Evolutionary conservation across 129 eudicot species (phyloP).

Genomic region (sunflower (Helianthus annuus)): DNA sequence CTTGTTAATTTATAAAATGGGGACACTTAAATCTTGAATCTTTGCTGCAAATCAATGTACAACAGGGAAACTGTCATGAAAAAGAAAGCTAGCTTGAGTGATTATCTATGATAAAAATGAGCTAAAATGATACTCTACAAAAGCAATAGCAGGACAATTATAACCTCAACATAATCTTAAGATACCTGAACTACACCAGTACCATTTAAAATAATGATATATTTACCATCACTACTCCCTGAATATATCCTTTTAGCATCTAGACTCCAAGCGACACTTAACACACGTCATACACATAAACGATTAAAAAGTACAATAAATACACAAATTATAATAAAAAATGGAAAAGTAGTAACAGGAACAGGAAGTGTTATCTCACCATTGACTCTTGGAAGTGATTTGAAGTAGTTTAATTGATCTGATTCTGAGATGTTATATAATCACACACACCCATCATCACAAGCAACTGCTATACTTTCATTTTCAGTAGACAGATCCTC

Average conservation of each 20-base stretch:
- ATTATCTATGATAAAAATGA: too few relatives aligned
- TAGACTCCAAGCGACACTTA: slow-evolving; percentile 87
- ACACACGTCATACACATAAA: slow-evolving; percentile 60
- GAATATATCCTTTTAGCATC: slow-evolving; percentile 76
- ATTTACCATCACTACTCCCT: slow-evolving; percentile 82
- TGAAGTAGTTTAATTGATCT: slow-evolving; percentile 42
- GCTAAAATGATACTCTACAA: too few relatives aligned
- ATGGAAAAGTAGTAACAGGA: slow-evolving; percentile 5
- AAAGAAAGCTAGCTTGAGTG: too few relatives aligned
- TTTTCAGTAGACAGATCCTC: slow-evolving; percentile 27
- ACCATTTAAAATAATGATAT: too few relatives aligned
- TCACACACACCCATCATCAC: slow-evolving; percentile 87
- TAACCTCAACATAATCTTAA: too few relatives aligned
- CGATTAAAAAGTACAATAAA: not conserved
- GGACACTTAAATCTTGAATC: too few relatives aligned
- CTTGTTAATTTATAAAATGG: too few relatives aligned
- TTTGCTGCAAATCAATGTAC: too few relatives aligned
- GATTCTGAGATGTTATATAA: slow-evolving; percentile 50
- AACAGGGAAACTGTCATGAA: too few relatives aligned
- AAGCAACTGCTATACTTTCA: slow-evolving; percentile 68
- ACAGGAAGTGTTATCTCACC: slow-evolving; percentile 58
- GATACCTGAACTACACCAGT: too few relatives aligned
- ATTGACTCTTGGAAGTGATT: slow-evolving; percentile 76
- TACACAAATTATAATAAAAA: not conserved
- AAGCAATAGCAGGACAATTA: too few relatives aligned